These are phyloP conservation scores for Elongisporangium senticosum DNA, from an alignment of 352 stramenopile species.

Conservation along the genomic window DNA sequence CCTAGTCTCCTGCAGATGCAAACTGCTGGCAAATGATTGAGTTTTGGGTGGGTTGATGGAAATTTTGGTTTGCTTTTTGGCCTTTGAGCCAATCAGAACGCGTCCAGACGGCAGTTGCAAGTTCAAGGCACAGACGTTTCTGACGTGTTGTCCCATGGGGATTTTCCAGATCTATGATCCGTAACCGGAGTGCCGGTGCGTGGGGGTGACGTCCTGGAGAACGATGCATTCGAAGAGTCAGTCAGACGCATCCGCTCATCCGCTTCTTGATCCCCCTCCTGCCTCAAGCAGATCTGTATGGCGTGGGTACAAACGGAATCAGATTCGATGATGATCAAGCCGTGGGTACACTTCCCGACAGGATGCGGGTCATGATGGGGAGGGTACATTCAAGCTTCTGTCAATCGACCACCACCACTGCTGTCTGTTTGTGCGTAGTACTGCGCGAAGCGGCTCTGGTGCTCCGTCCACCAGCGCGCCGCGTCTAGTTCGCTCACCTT, in stretches of 20 bases:
- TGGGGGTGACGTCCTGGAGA: background rate
- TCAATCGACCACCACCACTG: conserved; percentile 6
- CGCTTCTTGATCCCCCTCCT: background rate
- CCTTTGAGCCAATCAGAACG: background rate
- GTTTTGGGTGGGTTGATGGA: background rate
- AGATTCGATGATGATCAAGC: background rate
- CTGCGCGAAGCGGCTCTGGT: conserved; percentile 57
- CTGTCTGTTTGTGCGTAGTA: background rate
- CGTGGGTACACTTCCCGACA: background rate
- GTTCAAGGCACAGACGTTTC: background rate
- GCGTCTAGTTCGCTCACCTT: conserved; percentile 75
- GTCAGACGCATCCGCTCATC: background rate
- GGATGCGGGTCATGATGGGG: background rate
- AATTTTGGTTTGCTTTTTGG: background rate
- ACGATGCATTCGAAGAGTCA: background rate
- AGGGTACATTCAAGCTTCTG: background rate
- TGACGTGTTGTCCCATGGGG: background rate
- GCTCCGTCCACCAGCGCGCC: conserved; percentile 62
- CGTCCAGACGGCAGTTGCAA: background rate
- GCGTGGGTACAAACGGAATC: background rate
- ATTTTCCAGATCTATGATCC: background rate
- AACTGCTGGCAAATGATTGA: background rate
- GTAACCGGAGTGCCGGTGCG: background rate
- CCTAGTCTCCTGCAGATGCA: background rate
- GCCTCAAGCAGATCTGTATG: background rate